These are phyloP conservation scores for Vitis cinerea DNA, from an alignment of 164 flowering plant species.

Conservation along the genomic window DNA sequence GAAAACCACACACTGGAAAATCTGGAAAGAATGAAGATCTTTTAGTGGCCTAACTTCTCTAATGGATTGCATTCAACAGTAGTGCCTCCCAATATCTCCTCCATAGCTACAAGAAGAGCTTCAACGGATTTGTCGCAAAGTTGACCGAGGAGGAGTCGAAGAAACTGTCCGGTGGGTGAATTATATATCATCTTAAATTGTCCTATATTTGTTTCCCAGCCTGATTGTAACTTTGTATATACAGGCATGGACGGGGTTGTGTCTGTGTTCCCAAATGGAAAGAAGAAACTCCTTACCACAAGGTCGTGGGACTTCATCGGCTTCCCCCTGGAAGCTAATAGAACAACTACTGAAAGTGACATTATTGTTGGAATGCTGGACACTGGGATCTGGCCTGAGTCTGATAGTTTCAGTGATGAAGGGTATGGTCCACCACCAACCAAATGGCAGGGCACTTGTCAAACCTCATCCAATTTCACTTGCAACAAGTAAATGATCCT, in stretches of 20 bases:
- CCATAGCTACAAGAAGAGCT: not conserved
- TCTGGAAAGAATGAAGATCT: too few relatives aligned
- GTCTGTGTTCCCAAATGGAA: slow-evolving; percentile 3
- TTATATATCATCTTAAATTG: not conserved
- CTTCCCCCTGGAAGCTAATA: not conserved
- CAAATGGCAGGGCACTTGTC: slow-evolving; percentile 21
- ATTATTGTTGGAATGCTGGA: slow-evolving; percentile 13
- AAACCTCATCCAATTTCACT: slow-evolving; percentile 10
- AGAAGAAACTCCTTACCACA: slow-evolving; percentile 9
- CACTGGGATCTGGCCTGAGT: not conserved
- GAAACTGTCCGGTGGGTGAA: not conserved
- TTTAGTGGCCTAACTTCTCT: too few relatives aligned
- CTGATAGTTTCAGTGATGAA: slow-evolving; percentile 16
- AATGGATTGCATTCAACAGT: too few relatives aligned
- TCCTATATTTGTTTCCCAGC: not conserved
- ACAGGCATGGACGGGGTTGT: slow-evolving; percentile 2
- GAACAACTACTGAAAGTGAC: slow-evolving; percentile 11
- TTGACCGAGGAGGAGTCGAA: not conserved
- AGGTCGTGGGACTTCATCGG: slow-evolving; percentile 26
- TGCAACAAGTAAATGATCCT: slow-evolving; percentile 21
- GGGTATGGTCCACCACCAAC: slow-evolving; percentile 20
- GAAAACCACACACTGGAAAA: too few relatives aligned
- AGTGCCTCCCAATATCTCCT: not conserved
- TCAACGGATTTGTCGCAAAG: not conserved
- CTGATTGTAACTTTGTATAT: not conserved